Evolutionary conservation across 2,329 filamentous ascomycete species (phyloP), one percentile per base, ranked within the genome.

Genomic region (Fusarium globosum): DNA sequence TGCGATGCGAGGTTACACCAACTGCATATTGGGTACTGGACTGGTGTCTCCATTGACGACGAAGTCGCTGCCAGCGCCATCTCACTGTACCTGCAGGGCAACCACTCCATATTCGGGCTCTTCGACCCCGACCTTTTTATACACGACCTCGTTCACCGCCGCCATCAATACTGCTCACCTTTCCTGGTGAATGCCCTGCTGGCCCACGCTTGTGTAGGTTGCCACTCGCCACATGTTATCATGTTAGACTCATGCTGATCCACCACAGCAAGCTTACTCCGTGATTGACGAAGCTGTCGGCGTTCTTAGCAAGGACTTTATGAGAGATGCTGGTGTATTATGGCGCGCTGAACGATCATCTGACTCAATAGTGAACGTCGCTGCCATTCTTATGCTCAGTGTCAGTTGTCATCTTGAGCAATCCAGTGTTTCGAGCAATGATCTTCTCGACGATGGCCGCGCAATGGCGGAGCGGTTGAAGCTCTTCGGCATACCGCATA

Each of bases 111-210:
- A 1, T 73, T 83, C 11, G 81, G 80, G 6, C 61, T 81, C 3
- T 83, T 83, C 48, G 77, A 82, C 35, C 68, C 82, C 0, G n/a
- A 76, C 35, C 73, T 82, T 4, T 81, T 83, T 49, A 68, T 83
- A 36, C 56, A 65, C 14, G 80, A 82, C 60, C 70, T 83, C 6
- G 65, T 83, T 14, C 48, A 68, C 35, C 69, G 69, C 11, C 59
- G 51, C 33, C 60, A 69, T 10, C 66, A 69, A 1, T 79, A 79
- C 45, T 83, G 81, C 38, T 83, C 80, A 12, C 59, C 69, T 2
- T 80, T 82, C 30, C 71, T 83, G 1, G 79, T 82, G 8, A 77
- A 78, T 52, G 72, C 80, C 12, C 42, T 83, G 6, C 62, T 83
- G 71, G 81, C 77, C 51, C 69, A 79, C 36, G 80, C 78, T 21